A percentile compares a stretch with the other conserved stretches of the same genome.
Conservation (phyloP, 805 yeast species). For the Yarrowia porcina region DNA sequence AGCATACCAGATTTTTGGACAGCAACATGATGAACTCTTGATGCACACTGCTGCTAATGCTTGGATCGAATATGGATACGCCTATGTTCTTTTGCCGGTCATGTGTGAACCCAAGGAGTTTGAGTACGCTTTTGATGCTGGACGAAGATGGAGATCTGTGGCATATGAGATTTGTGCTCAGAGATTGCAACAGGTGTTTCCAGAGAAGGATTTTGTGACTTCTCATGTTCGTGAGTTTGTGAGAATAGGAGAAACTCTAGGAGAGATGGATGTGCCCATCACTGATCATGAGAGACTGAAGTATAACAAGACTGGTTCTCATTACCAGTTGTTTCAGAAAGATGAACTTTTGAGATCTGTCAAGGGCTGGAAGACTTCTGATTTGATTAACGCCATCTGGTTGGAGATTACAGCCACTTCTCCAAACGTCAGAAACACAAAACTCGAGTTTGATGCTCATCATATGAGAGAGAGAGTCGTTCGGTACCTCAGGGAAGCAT, state of each 20-base stretch:
- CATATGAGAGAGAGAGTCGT: background rate
- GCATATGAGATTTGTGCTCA: background rate
- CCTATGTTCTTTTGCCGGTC: background rate
- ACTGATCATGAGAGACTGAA: background rate
- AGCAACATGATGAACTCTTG: conserved; percentile 1
- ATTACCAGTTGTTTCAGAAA: background rate
- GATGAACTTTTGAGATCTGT: background rate
- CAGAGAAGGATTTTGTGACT: background rate
- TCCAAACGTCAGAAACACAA: conserved; percentile 6
- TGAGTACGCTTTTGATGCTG: conserved; percentile 9
- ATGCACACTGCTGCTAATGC: conserved; percentile 9
- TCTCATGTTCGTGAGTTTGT: background rate
- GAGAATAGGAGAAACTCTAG: background rate
- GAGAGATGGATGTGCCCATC: conserved; percentile 14
- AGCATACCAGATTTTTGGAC: conserved; percentile 15
- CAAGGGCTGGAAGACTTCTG: background rate
- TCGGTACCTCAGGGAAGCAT: background rate
- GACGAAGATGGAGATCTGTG: background rate
- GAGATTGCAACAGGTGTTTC: background rate
- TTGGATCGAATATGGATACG: conserved; percentile 12
- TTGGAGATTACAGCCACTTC: background rate
- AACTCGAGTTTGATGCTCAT: background rate
- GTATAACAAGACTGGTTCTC: background rate
- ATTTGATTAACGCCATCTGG: conserved; percentile 5
- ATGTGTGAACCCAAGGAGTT: conserved; percentile 18